Evolutionary conservation across 192 early-diverging fungal genomes (phyloP).

Genomic region (Backusella mclennaniae): DNA sequence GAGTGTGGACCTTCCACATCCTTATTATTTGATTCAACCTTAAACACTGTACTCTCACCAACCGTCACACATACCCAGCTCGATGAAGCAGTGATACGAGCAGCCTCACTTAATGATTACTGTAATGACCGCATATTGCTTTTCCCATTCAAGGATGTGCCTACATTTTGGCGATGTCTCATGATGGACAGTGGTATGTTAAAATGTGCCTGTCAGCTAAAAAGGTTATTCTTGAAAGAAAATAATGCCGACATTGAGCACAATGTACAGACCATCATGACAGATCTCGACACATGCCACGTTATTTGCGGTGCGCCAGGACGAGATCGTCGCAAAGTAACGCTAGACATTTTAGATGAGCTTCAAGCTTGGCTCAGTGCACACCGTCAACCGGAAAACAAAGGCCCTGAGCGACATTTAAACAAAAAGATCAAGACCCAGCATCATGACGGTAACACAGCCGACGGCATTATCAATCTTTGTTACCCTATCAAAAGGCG

Average conservation of each 20-base stretch:
- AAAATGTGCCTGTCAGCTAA: neutral
- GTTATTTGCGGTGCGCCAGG: constrained; percentile 58
- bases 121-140: constrained; percentile 36
- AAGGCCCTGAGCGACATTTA: neutral
- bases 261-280: constrained; percentile 32
- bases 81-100: neutral
- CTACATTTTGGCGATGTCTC: constrained; percentile 46
- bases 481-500: constrained; percentile 9
- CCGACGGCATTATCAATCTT: neutral
- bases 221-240: neutral
- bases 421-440: constrained; percentile 2
- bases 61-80: neutral
- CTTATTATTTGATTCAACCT: neutral
- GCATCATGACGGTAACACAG: neutral
- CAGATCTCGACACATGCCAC: constrained; percentile 49
- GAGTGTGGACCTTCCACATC: neutral
- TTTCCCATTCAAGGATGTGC: constrained; percentile 50
- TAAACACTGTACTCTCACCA: neutral
- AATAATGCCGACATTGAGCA: constrained; percentile 9
- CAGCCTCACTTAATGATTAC: constrained; percentile 3
- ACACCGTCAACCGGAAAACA: neutral
- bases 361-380: constrained; percentile 21
- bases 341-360: constrained; percentile 19
- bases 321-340: constrained; percentile 11
- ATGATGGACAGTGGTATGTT: constrained; percentile 50